Conservation (phyloP, 768 basidiomycete genomes). For the Xerocomus potaroensis region DNA sequence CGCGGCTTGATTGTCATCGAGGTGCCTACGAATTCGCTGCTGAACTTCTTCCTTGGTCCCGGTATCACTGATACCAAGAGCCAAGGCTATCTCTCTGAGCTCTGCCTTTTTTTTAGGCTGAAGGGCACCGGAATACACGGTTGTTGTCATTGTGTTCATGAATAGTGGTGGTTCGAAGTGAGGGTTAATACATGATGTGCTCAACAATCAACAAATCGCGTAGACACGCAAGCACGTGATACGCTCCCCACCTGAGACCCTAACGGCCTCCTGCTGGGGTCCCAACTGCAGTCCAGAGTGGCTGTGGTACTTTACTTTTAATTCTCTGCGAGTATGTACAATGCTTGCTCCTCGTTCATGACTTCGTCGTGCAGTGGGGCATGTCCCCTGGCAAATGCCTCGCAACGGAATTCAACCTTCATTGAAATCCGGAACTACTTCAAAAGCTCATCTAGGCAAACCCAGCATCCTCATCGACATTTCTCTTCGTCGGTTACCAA, state of each 20-base stretch:
- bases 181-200: slow-evolving; percentile 14
- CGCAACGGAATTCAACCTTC: slow-evolving; percentile 20
- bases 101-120: slow-evolving; percentile 67
- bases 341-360: slow-evolving; percentile 6
- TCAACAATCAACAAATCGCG: slow-evolving; percentile 33
- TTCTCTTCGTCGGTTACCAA: slow-evolving; percentile 17
- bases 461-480: not conserved
- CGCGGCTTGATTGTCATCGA: slow-evolving; percentile 49
- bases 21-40: slow-evolving; percentile 56
- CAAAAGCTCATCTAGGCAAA: slow-evolving; percentile 12
- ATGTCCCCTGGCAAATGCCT: slow-evolving; percentile 6
- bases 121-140: slow-evolving; percentile 48
- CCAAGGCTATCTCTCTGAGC: slow-evolving; percentile 55
- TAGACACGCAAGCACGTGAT: slow-evolving; percentile 22
- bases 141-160: slow-evolving; percentile 37
- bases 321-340: slow-evolving; percentile 10
- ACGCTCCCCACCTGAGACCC: slow-evolving; percentile 8
- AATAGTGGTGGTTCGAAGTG: slow-evolving; percentile 4
- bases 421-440: slow-evolving; percentile 32
- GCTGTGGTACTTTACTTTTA: slow-evolving; percentile 9
- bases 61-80: slow-evolving; percentile 46
- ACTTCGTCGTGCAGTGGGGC: not conserved
- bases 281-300: slow-evolving; percentile 5
- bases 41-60: slow-evolving; percentile 66
- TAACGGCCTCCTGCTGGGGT: slow-evolving; percentile 1